Conservation (phyloP, 2,329 filamentous ascomycete genomes). For the Rutstroemia sp. region DNA sequence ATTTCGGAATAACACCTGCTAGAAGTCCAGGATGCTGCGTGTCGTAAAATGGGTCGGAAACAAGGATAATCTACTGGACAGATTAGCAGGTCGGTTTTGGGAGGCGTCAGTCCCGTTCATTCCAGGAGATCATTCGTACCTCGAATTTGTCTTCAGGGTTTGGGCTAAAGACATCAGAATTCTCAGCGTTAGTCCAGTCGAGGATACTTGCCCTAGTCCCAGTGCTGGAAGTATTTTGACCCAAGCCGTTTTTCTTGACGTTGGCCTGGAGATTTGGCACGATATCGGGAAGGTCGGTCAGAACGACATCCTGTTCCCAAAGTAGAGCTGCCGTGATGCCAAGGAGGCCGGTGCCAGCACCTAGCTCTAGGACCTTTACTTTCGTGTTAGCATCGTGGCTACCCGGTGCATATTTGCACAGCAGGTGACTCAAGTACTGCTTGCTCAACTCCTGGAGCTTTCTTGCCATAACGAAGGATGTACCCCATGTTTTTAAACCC, state of each 20-base stretch:
- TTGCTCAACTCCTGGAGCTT: slow-evolving; percentile 46
- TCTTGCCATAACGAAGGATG: slow-evolving; percentile 76
- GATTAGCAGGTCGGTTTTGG: background rate
- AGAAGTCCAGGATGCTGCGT: slow-evolving; percentile 72
- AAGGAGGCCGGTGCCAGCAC: slow-evolving; percentile 84
- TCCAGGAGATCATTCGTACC: slow-evolving; percentile 5
- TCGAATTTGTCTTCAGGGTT: slow-evolving; percentile 41
- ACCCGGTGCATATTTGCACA: slow-evolving; percentile 26
- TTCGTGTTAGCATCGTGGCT: background rate
- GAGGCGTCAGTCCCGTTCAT: background rate
- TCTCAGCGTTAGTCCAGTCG: slow-evolving; percentile 40
- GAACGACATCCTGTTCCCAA: slow-evolving; percentile 56
- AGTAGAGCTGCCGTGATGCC: slow-evolving; percentile 76
- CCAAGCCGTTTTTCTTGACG: slow-evolving; percentile 49
- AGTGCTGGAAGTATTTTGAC: slow-evolving; percentile 36
- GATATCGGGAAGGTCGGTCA: slow-evolving; percentile 83
- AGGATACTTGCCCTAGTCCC: slow-evolving; percentile 60
- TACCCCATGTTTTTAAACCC: slow-evolving; percentile 93
- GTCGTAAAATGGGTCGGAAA: slow-evolving; percentile 82
- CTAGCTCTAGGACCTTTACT: slow-evolving; percentile 61
- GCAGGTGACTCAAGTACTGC: slow-evolving; percentile 24
- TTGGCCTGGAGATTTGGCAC: slow-evolving; percentile 75
- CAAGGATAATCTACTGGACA: slow-evolving; percentile 59
- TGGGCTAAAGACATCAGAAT: slow-evolving; percentile 19
- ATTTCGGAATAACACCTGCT: slow-evolving; percentile 59